Conservation (phyloP, 1,139 yeast genomes). For the Yamadazyma atlantica region DNA sequence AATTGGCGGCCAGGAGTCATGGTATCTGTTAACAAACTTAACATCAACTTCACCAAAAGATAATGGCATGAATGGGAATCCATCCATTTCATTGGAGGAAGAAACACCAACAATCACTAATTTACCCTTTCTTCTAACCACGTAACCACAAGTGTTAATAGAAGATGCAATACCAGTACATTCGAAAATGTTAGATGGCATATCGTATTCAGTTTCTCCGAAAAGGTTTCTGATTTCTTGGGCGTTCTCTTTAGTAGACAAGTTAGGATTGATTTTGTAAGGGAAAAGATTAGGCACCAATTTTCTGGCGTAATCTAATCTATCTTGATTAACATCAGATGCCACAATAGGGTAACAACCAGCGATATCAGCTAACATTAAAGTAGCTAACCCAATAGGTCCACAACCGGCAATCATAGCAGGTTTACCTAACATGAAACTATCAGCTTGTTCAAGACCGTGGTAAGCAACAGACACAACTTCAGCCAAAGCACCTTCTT, state of each 20-base stretch:
- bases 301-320: conserved; percentile 57
- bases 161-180: conserved; percentile 40
- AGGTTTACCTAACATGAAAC: conserved; percentile 67
- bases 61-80: conserved; percentile 67
- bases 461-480: conserved; percentile 34
- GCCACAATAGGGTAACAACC: conserved; percentile 75
- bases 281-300: conserved; percentile 58
- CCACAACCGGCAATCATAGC: conserved; percentile 90
- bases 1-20: conserved; percentile 54
- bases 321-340: conserved; percentile 61
- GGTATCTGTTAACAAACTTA: conserved; percentile 56
- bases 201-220: conserved; percentile 28
- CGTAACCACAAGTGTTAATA: conserved; percentile 65
- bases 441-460: conserved; percentile 37
- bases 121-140: conserved; percentile 22
- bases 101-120: conserved; percentile 42
- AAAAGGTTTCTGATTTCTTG: conserved; percentile 36
- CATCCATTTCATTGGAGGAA: conserved; percentile 66
- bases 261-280: conserved; percentile 34
- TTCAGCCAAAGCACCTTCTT: conserved; percentile 35
- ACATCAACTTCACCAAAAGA: conserved; percentile 68
- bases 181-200: conserved; percentile 56
- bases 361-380: conserved; percentile 74
- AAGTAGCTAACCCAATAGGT: conserved; percentile 85
- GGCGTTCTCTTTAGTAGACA: conserved; percentile 38